Conservation (phyloP, 495 filamentous ascomycete species). For the Pseudomonodictys pantanalensis region DNA sequence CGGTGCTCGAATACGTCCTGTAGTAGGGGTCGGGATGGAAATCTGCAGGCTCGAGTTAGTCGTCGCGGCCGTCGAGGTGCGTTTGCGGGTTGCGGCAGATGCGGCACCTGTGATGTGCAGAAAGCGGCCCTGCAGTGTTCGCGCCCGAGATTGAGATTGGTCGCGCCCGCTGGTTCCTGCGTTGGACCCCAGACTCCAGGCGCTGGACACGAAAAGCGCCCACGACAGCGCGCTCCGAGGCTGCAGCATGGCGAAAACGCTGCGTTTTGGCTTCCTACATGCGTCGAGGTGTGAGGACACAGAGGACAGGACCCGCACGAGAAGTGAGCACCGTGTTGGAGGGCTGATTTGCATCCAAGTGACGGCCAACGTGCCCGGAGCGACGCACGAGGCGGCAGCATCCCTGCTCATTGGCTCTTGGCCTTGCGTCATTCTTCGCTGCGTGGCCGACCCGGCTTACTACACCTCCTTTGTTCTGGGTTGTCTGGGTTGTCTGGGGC, state of each 20-base stretch:
- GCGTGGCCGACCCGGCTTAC: too few relatives aligned
- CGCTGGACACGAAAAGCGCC: background rate
- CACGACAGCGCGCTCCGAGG: background rate
- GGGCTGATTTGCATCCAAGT: too few relatives aligned
- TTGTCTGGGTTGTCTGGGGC: too few relatives aligned
- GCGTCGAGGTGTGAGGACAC: too few relatives aligned
- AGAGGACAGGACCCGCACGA: too few relatives aligned
- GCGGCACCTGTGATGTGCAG: conserved; percentile 85
- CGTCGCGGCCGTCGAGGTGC: background rate
- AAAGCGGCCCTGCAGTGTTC: conserved; percentile 69
- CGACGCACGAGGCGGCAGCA: too few relatives aligned
- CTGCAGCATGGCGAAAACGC: background rate
- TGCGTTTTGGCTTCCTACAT: too few relatives aligned
- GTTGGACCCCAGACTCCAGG: background rate
- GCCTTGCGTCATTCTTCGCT: too few relatives aligned
- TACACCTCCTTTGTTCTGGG: too few relatives aligned
- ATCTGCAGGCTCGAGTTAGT: conserved; percentile 52
- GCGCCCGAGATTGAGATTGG: background rate
- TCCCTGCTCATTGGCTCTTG: too few relatives aligned
- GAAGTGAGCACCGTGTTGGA: too few relatives aligned
- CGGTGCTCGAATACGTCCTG: conserved; percentile 67
- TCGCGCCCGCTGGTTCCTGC: background rate
- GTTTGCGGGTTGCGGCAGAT: background rate
- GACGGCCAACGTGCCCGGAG: too few relatives aligned
- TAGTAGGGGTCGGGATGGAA: conserved; percentile 88